Base-by-base conservation (phyloP, 768 basidiomycete genomes). In the Auriscalpium vulgare region DNA sequence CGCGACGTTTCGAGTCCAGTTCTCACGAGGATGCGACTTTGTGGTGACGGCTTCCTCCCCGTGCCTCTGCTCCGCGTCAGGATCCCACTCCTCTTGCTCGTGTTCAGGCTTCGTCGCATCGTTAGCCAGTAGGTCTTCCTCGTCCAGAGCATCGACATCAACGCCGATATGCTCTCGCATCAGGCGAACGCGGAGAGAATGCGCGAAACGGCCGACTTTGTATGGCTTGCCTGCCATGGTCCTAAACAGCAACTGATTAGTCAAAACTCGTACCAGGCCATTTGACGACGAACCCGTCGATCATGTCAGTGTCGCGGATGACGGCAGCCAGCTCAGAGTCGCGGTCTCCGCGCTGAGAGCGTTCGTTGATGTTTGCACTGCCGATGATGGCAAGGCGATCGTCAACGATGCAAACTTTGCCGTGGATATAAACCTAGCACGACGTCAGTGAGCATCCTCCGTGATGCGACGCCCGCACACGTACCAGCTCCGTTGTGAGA, bases 161-260 rank as follows among this genome's bases (percentile, higher is more conserved):
- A 98, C 78, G 2, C 97, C 97, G 56, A 97, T 76, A 67, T 99
- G 97, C 66, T 99, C 97, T 60, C 89, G 80, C 97, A 99, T 99
- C 58, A 99, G 75, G 16, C 95, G 84, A 47, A 98, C 78, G 7
- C 97, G 87, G 10, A 99, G 78, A 3, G 89, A 88, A 70, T 99
- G 97, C 2, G 95, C 94, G 69, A 97, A 99, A 23, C 95, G 87
- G 17, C 97, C 97, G 56, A 98, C 95, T 78, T 91, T 83, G 77
- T 88, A 98, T 0, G 94, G 90, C 62, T 82, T 82, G 16, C 97
- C 95, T 9, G 85, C 95, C 95, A 99, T 98, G 1, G 79, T 86
- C 53, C 94, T 95, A 55, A 48, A 63, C 54, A 16, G 37, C 9
- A 17, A 54, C 54, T 44, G 44, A 35, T 47, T 47, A n/a, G 47